Base-by-base conservation (phyloP, 2,329 filamentous ascomycete species). In the Xylaria sp. region DNA sequence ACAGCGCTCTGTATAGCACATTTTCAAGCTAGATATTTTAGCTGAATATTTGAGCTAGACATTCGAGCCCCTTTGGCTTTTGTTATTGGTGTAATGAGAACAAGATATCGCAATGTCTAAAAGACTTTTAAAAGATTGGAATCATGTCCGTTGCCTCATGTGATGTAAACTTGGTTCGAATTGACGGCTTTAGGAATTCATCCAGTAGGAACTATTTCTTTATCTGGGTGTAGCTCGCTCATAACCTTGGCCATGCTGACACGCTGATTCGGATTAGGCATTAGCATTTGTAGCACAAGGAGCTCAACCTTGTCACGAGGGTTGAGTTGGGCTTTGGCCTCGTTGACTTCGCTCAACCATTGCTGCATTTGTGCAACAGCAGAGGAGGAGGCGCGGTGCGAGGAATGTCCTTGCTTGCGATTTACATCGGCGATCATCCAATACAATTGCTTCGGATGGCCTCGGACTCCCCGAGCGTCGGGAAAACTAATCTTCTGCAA, bases 381-480 rank as follows among this genome's bases (percentile, higher is more conserved):
- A 21, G 46, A 23, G 15, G 76, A 73, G 25, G 66, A 58, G 15
- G 63, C 52, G 47, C 67, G 67, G 40, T 62, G 62, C 2, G 66
- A 40, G 37, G 69, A 66, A 23, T 70, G 60, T 56, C 70, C 60
- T 69, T 75, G 58, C 52, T 68, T 72, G 21, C 76, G 79, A 71
- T 87, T 84, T 40, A 87, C 75, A 38, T 85, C 83, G 1, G 83
- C 82, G 63, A 87, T 87, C 69, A 80, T 76, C 84, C 85, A 87
- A 73, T 86, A 85, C 19, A 87, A 74, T 27, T 81, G 81, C 57
- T 78, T 78, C 0, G 80, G 78, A 59, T 84, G 81, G 1, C 78
- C 76, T 54, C 78, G 78, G 25, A 80, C 74, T 3, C 78, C 81
- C 19, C 85, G 80, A 33, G 78, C 74, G 64, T 87, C 85, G 0